phyloP scores from a whole-genome alignment of 768 basidiomycete genomes.

The Tulasnella calospora region DNA sequence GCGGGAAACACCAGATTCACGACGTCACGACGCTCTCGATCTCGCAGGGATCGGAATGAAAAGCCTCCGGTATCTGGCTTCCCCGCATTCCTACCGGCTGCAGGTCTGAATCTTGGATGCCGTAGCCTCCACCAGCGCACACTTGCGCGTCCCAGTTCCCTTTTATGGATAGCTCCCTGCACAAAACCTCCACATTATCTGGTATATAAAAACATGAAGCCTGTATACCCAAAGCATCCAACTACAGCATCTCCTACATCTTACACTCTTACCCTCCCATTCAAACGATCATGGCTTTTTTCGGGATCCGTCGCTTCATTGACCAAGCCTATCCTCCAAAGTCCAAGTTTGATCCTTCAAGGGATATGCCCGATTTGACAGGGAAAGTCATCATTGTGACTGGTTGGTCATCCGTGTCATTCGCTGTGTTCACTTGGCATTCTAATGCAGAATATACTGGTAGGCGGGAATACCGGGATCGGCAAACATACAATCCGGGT shows the following conservation, averaged over 20 bases:
- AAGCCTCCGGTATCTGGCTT: neutral
- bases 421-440: neutral
- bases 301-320: neutral
- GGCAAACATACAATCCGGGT: slow-evolving; percentile 22
- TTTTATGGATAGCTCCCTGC: neutral
- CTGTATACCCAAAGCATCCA: no score
- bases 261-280: no score
- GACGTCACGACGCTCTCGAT: neutral
- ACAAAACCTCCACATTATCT: neutral
- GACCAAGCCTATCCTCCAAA: slow-evolving; percentile 5
- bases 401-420: neutral
- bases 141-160: neutral
- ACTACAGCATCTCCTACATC: neutral
- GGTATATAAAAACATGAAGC: neutral
- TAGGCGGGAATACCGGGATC: slow-evolving; percentile 19
- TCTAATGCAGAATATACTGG: neutral
- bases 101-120: neutral
- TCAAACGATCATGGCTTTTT: neutral
- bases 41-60: neutral
- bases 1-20: neutral
- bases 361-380: slow-evolving; percentile 25
- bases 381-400: slow-evolving; percentile 28
- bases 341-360: slow-evolving; percentile 15
- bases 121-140: neutral
- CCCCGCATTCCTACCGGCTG: neutral